Conservation (phyloP, 139 green algal genomes). For the Volvox africanus region DNA sequence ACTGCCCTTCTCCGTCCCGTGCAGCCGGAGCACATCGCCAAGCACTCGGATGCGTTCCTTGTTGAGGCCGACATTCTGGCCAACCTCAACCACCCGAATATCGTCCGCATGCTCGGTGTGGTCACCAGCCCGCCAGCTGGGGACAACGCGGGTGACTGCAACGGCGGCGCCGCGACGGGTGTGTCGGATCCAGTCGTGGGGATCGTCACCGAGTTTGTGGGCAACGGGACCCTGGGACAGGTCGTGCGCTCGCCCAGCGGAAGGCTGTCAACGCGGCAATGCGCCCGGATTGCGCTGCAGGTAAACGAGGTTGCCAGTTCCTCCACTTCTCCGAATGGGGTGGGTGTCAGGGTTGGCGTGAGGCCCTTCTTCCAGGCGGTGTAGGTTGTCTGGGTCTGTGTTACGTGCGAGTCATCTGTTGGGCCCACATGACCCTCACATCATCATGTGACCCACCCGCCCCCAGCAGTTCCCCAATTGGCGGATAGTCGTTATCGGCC, state of each 20-base stretch:
- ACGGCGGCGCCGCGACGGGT: background rate
- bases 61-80: conserved; percentile 85
- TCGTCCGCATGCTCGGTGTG: conserved; percentile 93
- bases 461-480: too few species aligned
- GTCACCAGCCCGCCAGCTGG: conserved; percentile 67
- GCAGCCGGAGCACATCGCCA: conserved; percentile 70
- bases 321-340: too few species aligned
- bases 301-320: background rate
- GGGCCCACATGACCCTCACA: too few species aligned
- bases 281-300: conserved; percentile 84
- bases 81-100: conserved; percentile 92
- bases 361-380: too few species aligned
- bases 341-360: too few species aligned
- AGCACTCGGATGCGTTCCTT: conserved; percentile 84
- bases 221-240: conserved; percentile 74
- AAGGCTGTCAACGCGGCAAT: conserved; percentile 68
- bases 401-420: too few species aligned
- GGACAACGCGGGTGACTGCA: background rate
- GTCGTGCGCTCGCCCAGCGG: conserved; percentile 60
- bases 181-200: conserved; percentile 57
- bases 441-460: too few species aligned
- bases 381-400: too few species aligned
- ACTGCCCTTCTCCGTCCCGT: background rate
- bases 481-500: too few species aligned
- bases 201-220: conserved; percentile 93